Percentiles rank a stretch among this genome's conserved stretches.
These are phyloP conservation scores for Nannizzia gypsea DNA, from an alignment of 2,329 filamentous ascomycete genomes.

Conservation along the genomic window DNA sequence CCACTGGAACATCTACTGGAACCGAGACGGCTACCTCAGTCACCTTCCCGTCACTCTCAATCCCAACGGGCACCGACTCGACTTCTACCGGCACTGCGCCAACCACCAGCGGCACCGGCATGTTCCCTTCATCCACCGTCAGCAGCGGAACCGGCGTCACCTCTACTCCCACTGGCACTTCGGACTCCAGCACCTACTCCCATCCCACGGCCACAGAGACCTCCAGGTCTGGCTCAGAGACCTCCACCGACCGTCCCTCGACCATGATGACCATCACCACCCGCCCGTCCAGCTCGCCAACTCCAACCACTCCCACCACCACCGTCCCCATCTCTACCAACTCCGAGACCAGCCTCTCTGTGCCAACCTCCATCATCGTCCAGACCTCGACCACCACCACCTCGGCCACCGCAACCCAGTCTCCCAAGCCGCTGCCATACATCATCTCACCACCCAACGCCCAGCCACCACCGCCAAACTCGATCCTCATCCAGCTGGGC, in stretches of 20 bases:
- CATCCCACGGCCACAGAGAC: conserved; percentile 7
- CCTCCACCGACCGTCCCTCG: background rate
- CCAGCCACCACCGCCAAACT: conserved; percentile 50
- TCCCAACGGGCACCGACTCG: background rate
- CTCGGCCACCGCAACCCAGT: conserved; percentile 20
- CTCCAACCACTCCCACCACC: conserved; percentile 2
- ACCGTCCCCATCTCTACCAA: conserved; percentile 10
- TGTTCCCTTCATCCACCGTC: conserved; percentile 11
- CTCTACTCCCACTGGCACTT: background rate
- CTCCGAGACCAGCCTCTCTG: conserved; percentile 12
- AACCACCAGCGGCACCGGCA: conserved; percentile 6
- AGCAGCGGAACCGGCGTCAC: conserved; percentile 4
- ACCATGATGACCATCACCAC: background rate
- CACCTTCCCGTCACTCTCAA: conserved; percentile 9
- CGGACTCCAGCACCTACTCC: background rate
- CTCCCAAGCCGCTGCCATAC: conserved; percentile 52
- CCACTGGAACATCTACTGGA: background rate
- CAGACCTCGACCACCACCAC: conserved; percentile 25
- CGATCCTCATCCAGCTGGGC: conserved; percentile 66
- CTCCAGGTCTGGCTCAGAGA: background rate
- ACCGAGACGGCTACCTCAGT: background rate
- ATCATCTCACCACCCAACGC: conserved; percentile 61
- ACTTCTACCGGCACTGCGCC: background rate
- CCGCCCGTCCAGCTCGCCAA: background rate
- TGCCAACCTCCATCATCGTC: conserved; percentile 16